Conservation (phyloP, 1,284 basidiomycete genomes). For the Chalciporus piperatoides region DNA sequence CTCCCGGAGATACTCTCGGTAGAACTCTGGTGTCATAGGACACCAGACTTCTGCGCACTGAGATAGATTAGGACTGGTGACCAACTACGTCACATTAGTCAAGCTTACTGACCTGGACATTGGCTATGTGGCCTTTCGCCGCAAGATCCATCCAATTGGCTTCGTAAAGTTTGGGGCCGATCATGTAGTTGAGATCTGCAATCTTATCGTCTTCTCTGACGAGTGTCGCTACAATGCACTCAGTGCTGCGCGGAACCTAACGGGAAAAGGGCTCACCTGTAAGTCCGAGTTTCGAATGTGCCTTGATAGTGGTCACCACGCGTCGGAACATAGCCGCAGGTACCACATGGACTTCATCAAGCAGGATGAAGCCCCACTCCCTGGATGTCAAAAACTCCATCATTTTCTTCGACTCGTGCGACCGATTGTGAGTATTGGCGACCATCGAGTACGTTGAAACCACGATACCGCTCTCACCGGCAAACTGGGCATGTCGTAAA, state of each 20-base stretch:
- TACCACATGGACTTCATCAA: slow-evolving; percentile 97
- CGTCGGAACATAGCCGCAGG: slow-evolving; percentile 96
- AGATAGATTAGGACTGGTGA: slow-evolving; percentile 3
- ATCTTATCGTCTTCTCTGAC: slow-evolving; percentile 99
- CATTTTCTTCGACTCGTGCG: slow-evolving; percentile 97
- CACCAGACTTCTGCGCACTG: slow-evolving; percentile 99
- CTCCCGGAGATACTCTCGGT: slow-evolving; percentile 94
- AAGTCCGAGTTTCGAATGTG: slow-evolving; percentile 93
- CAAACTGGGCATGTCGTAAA: slow-evolving; percentile 56
- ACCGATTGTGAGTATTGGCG: slow-evolving; percentile 92
- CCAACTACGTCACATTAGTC: slow-evolving; percentile 1
- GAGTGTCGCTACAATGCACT: slow-evolving; percentile 73
- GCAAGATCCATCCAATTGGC: slow-evolving; percentile 99
- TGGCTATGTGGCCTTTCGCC: slow-evolving; percentile 98
- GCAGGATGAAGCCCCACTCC: slow-evolving; percentile 93
- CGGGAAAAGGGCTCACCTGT: slow-evolving; percentile 56
- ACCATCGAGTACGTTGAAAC: slow-evolving; percentile 99
- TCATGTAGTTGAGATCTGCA: slow-evolving; percentile 97
- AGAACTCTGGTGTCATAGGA: slow-evolving; percentile 99
- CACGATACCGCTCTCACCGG: slow-evolving; percentile 91
- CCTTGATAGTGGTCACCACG: slow-evolving; percentile 95
- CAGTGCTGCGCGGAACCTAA: slow-evolving; percentile 2
- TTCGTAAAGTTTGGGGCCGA: slow-evolving; percentile 98
- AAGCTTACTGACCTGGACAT: slow-evolving; percentile 76
- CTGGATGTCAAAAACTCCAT: slow-evolving; percentile 95